Percentiles rank a stretch among this genome's conserved stretches.
These are phyloP conservation scores for Diaporthe caulivora DNA, from an alignment of 2,329 filamentous ascomycete species.

Conservation along the genomic window DNA sequence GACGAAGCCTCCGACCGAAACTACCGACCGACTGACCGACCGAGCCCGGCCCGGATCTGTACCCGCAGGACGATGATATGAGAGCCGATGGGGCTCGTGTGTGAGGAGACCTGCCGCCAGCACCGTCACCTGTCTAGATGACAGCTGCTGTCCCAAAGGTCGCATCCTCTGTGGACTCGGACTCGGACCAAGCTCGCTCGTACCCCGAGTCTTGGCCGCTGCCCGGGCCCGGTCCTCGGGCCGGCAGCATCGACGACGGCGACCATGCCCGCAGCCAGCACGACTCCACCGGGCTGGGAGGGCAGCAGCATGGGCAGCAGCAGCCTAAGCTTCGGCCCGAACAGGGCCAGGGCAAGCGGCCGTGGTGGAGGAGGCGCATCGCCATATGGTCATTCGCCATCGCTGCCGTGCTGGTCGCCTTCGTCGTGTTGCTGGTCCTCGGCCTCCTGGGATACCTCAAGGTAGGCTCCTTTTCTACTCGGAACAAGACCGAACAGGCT, in stretches of 20 bases:
- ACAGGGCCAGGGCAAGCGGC: conserved; percentile 7
- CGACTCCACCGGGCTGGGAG: not conserved
- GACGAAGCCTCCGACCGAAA: conserved; percentile 23
- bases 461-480: conserved; percentile 37
- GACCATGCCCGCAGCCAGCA: conserved; percentile 25
- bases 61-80: conserved; percentile 26
- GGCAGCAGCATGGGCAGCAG: conserved; percentile 5
- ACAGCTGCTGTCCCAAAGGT: conserved; percentile 31
- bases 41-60: not conserved
- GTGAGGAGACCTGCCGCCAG: conserved; percentile 29
- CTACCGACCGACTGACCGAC: conserved; percentile 1
- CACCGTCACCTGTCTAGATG: conserved; percentile 27
- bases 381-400: conserved; percentile 25
- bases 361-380: conserved; percentile 38
- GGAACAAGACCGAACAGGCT: conserved; percentile 1
- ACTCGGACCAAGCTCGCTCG: not conserved
- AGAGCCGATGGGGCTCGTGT: conserved; percentile 29
- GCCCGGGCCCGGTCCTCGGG: conserved; percentile 12
- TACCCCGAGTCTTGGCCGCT: not conserved
- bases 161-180: conserved; percentile 35
- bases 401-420: conserved; percentile 30
- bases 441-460: conserved; percentile 39
- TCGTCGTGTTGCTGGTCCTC: conserved; percentile 38
- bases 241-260: conserved; percentile 11
- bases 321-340: not conserved